Evolutionary conservation across 176 grass and related monocot genomes (phyloP).

Genomic region (Oryza nivara): DNA sequence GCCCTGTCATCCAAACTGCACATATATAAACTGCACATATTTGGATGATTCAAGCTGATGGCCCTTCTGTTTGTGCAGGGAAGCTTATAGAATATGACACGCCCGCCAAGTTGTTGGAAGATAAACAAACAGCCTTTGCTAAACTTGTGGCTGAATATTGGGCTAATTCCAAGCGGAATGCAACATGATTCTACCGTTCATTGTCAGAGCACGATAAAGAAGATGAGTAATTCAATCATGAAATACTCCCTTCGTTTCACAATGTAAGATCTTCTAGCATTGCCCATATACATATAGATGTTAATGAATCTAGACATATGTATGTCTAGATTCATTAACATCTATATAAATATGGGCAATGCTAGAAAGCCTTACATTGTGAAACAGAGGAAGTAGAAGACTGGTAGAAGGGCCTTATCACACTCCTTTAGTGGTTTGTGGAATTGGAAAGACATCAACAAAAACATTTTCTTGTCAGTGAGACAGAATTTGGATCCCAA

Average conservation of each 20-base stretch:
- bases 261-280: too few species aligned
- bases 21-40: too few species aligned
- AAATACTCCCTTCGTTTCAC: background rate
- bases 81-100: too few species aligned
- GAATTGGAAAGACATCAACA: constrained; percentile 1
- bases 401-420: background rate
- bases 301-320: too few species aligned
- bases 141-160: constrained; percentile 96
- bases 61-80: too few species aligned
- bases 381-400: background rate
- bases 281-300: too few species aligned
- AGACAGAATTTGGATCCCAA: background rate
- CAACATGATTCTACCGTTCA: constrained; percentile 44
- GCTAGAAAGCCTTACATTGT: too few species aligned
- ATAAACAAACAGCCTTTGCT: constrained; percentile 72
- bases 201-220: background rate
- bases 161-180: constrained; percentile 79
- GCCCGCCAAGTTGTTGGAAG: constrained; percentile 75
- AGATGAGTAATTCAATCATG: constrained; percentile 16
- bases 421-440: constrained; percentile 12
- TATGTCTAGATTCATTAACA: too few species aligned
- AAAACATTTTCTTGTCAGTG: constrained; percentile 12
- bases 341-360: too few species aligned
- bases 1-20: too few species aligned
- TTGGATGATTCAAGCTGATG: too few species aligned